Conservation (phyloP, 2,329 filamentous ascomycete genomes). For the Fusarium pseudograminearum region DNA sequence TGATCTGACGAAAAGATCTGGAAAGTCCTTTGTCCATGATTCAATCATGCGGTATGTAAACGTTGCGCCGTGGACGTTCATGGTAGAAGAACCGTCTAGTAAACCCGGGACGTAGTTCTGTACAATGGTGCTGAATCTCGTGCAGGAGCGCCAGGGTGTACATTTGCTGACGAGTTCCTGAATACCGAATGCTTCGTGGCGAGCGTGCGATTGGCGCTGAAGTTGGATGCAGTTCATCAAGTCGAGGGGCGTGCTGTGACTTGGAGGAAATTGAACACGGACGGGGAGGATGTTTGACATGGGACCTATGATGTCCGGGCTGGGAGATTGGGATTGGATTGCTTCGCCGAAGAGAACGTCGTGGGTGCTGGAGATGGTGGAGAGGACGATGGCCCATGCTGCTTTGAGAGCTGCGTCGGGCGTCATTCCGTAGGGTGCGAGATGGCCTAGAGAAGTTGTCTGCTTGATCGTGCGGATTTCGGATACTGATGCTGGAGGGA, state of each 20-base stretch:
- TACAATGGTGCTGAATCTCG: constrained; percentile 66
- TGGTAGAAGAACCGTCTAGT: constrained; percentile 54
- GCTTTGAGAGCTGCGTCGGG: constrained; percentile 68
- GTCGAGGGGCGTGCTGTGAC: constrained; percentile 60
- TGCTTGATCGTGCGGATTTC: constrained; percentile 57
- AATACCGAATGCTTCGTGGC: constrained; percentile 64
- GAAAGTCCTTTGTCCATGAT: constrained; percentile 55
- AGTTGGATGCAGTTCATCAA: constrained; percentile 62
- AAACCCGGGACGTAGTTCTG: constrained; percentile 57
- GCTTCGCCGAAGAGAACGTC: constrained; percentile 70
- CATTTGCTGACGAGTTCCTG: constrained; percentile 65
- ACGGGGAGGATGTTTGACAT: constrained; percentile 62
- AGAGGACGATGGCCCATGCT: constrained; percentile 68
- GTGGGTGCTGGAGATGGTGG: constrained; percentile 59
- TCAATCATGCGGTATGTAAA: constrained; percentile 60
- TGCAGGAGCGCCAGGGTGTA: constrained; percentile 66
- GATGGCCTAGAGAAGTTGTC: constrained; percentile 56
- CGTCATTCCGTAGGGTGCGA: constrained; percentile 59
- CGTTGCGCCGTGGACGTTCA: constrained; percentile 59
- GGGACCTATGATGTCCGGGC: constrained; percentile 63
- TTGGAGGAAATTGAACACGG: constrained; percentile 60
- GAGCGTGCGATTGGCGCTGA: constrained; percentile 61
- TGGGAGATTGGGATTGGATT: constrained; percentile 56
- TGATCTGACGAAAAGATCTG: constrained; percentile 62
- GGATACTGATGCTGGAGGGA: constrained; percentile 49